Conservation (phyloP, 805 yeast species). For the Lachancea cidri region DNA sequence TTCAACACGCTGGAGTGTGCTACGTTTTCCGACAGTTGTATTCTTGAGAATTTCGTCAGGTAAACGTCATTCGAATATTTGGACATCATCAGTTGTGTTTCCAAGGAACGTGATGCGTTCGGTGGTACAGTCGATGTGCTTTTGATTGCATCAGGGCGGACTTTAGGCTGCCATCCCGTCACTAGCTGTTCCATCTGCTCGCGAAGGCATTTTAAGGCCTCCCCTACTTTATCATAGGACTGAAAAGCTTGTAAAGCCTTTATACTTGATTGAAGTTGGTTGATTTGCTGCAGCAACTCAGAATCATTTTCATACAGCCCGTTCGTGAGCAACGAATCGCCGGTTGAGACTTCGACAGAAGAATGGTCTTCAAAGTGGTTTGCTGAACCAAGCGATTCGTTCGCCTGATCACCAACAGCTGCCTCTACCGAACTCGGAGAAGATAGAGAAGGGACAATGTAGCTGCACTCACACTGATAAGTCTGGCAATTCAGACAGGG, state of each 20-base stretch:
- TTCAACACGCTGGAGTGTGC: conserved; percentile 3
- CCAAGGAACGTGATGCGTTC: conserved; percentile 17
- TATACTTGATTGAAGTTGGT: conserved; percentile 6
- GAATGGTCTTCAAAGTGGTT: too few species aligned
- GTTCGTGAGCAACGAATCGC: conserved; percentile 1
- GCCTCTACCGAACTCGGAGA: neutral
- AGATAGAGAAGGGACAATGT: conserved; percentile 3
- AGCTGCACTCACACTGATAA: conserved; percentile 29
- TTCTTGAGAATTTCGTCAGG: conserved; percentile 19
- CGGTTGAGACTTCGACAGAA: neutral
- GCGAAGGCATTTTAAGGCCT: conserved; percentile 15
- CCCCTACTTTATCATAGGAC: conserved; percentile 1
- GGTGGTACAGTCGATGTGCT: neutral
- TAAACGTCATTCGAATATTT: conserved; percentile 22
- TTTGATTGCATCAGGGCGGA: conserved; percentile 10
- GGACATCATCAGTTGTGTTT: conserved; percentile 26
- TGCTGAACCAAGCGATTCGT: too few species aligned
- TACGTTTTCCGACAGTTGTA: conserved; percentile 7
- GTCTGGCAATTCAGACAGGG: conserved; percentile 32
- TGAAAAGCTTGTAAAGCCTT: neutral
- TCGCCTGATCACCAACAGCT: too few species aligned
- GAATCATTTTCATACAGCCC: conserved; percentile 22
- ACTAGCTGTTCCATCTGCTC: conserved; percentile 14
- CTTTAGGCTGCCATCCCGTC: conserved; percentile 20
- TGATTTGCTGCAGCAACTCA: conserved; percentile 14